phyloP scores from a whole-genome alignment of 495 filamentous ascomycete species.

The Xylaria telfairii region DNA sequence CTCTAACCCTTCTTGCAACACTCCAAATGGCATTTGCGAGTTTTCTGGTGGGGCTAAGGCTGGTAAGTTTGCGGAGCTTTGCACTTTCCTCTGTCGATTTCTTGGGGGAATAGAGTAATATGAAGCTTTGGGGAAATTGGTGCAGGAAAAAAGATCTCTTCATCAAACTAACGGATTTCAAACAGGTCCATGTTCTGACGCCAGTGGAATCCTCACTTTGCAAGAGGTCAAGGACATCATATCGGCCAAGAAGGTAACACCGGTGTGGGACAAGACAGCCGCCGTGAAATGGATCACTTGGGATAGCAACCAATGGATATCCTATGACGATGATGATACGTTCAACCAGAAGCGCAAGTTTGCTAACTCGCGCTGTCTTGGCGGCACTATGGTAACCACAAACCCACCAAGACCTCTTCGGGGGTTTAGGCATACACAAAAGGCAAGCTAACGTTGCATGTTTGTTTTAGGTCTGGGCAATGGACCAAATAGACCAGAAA shows the following conservation, averaged over 20 bases:
- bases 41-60: not conserved
- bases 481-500: not conserved
- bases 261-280: not conserved
- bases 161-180: too few species aligned
- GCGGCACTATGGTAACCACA: too few species aligned
- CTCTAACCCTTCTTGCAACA: slow-evolving; percentile 41
- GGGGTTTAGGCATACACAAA: too few species aligned
- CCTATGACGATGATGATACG: slow-evolving; percentile 43
- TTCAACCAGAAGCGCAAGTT: slow-evolving; percentile 10
- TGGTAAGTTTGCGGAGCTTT: too few species aligned
- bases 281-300: slow-evolving; percentile 27
- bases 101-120: too few species aligned
- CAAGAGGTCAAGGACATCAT: slow-evolving; percentile 40
- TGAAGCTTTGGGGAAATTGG: too few species aligned
- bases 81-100: too few species aligned
- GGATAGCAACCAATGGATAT: slow-evolving; percentile 42
- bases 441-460: too few species aligned
- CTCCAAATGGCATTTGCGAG: slow-evolving; percentile 22
- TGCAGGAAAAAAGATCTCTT: too few species aligned
- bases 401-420: too few species aligned
- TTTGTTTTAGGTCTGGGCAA: slow-evolving; percentile 8
- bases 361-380: too few species aligned
- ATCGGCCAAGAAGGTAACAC: slow-evolving; percentile 35
- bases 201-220: slow-evolving; percentile 33
- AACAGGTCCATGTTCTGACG: not conserved